Base-by-base conservation (phyloP, 1,139 yeast species). In the Candida frijolesensis region DNA sequence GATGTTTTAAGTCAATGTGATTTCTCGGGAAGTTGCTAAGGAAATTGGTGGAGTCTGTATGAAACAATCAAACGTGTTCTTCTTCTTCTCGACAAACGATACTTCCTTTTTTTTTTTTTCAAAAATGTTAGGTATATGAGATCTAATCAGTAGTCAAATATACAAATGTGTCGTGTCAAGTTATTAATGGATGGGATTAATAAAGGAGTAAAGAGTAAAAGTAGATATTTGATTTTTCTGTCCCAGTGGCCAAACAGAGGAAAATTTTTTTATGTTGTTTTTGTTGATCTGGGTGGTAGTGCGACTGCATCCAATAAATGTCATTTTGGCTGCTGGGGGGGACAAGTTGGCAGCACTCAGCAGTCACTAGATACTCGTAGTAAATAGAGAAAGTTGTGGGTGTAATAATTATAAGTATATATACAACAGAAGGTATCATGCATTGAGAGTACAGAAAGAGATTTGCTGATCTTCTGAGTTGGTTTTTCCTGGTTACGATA, bases 81-180 rank as follows among this genome's bases (percentile, higher is more conserved):
- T 15, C n/a, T 16, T 35, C 14, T 35, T 35, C 25, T 33, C 19
- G 12, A 14, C 27, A 27, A 10, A 29, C 18, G 27, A 25, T 16
- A 22, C 34, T 40, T 30, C 29, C 22, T 19, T 19, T 19, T 19
- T 35, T 11, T 39, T 18, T 25, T 39, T 40, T 33, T 27, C 29
- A 27, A 30, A 15, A 12, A 22, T 39, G 30, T 22, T 33, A 14
- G 38, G 43, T 47, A 43, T 57, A 54, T 55, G 55, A 62, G 70
- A 66, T 66, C 70, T 66, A 66, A 63, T 66, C 69, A 66, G 70
- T 66, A 66, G 70, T 66, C 70, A 62, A 66, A 51, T 52, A 57
- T 55, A 59, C 59, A 15, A 29, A 39, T 19, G 4, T 35, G 22
- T 14, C 14, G 25, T 15, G 27, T 44, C 19, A 22, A 30, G 11